A percentile compares a stretch with the other conserved stretches of the same genome.
These are phyloP conservation scores for Sporothrix dimorphospora DNA, from an alignment of 2,329 filamentous ascomycete genomes.

Conservation along the genomic window DNA sequence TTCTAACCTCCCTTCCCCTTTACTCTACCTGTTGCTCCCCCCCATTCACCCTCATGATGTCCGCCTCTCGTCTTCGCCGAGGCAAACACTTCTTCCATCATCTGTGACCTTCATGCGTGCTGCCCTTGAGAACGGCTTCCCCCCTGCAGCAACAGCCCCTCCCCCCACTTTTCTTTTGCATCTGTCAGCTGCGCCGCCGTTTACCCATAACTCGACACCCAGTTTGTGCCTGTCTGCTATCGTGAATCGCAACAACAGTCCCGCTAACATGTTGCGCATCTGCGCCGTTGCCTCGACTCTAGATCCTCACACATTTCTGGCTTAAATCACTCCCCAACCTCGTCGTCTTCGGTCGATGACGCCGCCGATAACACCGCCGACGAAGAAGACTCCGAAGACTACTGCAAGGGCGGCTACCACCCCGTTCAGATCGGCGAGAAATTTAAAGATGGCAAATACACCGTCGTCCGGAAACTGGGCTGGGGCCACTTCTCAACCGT, in stretches of 20 bases:
- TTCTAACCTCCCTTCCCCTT: constrained; percentile 16
- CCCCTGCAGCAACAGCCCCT: constrained; percentile 21
- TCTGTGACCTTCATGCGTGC: not conserved
- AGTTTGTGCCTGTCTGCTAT: not conserved
- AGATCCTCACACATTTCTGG: constrained; percentile 61
- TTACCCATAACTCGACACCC: not conserved
- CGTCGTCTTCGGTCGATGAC: constrained; percentile 79
- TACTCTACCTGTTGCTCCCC: not conserved
- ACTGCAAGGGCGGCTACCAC: constrained; percentile 98
- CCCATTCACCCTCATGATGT: not conserved
- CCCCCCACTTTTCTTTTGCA: constrained; percentile 27
- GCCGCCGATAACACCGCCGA: constrained; percentile 89
- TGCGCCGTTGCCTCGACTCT: constrained; percentile 34
- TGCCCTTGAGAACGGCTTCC: constrained; percentile 7
- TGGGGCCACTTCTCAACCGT: constrained; percentile 99
- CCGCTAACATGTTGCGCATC: constrained; percentile 20
- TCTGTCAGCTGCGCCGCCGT: not conserved
- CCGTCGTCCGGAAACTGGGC: constrained; percentile 91
- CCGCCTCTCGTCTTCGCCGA: not conserved
- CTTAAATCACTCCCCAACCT: constrained; percentile 74
- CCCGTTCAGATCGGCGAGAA: constrained; percentile 92
- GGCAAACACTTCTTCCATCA: not conserved
- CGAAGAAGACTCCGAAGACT: constrained; percentile 98
- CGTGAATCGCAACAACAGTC: not conserved
- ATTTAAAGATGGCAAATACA: constrained; percentile 97